A percentile compares a stretch with the other conserved stretches of the same genome.
Evolutionary conservation across 371 early-diverging fungal species (phyloP).

Genomic region (Paramicrosporidium saccamoebae): DNA sequence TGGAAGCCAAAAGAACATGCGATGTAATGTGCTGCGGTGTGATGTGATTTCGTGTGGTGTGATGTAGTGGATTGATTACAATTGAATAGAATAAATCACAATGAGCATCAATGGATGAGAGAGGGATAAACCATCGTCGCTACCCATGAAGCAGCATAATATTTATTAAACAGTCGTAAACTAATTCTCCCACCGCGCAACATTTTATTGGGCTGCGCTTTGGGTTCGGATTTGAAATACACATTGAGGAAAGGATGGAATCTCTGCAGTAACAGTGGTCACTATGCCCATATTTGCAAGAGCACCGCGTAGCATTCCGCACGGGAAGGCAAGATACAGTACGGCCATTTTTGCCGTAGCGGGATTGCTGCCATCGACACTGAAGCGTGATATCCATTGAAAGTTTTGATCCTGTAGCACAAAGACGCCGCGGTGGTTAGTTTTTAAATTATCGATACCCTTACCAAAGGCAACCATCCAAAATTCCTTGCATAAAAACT

Average conservation of each 20-base stretch:
- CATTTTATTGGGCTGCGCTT: too few species aligned
- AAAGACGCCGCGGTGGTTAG: constrained; percentile 88
- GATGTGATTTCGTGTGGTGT: too few species aligned
- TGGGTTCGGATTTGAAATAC: constrained; percentile 8
- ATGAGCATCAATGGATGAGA: too few species aligned
- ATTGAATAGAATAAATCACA: too few species aligned
- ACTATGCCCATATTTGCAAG: constrained; percentile 51
- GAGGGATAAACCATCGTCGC: too few species aligned
- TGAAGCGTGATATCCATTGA: constrained; percentile 63
- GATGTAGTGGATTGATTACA: too few species aligned
- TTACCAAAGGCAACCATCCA: constrained; percentile 77
- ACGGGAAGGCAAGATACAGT: constrained; percentile 68
- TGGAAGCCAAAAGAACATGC: constrained; percentile 29
- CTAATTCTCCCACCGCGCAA: too few species aligned
- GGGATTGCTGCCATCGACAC: constrained; percentile 25
- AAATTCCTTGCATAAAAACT: constrained; percentile 86
- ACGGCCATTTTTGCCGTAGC: constrained; percentile 42
- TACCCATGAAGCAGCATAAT: too few species aligned
- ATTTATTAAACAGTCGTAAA: too few species aligned
- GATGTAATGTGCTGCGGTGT: too few species aligned
- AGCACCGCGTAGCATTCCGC: constrained; percentile 73
- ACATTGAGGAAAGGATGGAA: constrained; percentile 56
- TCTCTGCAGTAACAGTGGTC: constrained; percentile 58
- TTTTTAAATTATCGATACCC: constrained; percentile 84
- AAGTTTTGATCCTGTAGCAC: constrained; percentile 89